Evolutionary conservation across 805 yeast species (phyloP).

Genomic region (Brettanomyces anomalus): DNA sequence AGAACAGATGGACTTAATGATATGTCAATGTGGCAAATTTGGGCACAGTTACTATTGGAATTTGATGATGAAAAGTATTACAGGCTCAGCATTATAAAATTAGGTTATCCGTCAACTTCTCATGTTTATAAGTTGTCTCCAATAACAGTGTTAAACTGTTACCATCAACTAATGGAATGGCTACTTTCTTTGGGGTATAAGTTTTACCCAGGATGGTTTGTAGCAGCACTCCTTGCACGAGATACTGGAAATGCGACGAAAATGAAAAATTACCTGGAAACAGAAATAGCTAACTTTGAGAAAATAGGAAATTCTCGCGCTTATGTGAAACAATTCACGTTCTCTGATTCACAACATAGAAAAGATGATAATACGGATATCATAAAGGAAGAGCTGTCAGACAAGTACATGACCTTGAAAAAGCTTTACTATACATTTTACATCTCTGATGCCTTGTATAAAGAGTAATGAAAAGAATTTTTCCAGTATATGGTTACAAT

Average conservation of each 20-base stretch:
- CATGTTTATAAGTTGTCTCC: not conserved
- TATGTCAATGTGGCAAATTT: slow-evolving; percentile 16
- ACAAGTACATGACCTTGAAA: slow-evolving; percentile 4
- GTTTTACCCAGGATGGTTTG: slow-evolving; percentile 9
- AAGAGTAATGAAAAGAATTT: not conserved
- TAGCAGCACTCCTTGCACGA: slow-evolving; percentile 1
- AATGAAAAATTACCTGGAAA: not conserved
- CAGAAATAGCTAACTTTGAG: not conserved
- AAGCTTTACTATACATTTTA: not conserved
- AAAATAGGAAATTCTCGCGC: not conserved
- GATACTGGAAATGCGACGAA: not conserved
- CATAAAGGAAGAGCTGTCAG: slow-evolving; percentile 10
- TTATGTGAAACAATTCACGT: too few relatives aligned
- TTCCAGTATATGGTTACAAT: too few relatives aligned
- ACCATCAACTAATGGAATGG: slow-evolving; percentile 7
- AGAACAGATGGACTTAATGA: slow-evolving; percentile 11
- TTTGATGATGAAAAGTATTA: slow-evolving; percentile 7
- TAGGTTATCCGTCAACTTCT: not conserved
- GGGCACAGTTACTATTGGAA: slow-evolving; percentile 7
- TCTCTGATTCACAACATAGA: too few relatives aligned
- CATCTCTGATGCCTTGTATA: not conserved
- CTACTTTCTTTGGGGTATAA: slow-evolving; percentile 3
- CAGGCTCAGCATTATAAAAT: slow-evolving; percentile 5
- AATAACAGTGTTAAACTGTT: not conserved
- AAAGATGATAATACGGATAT: too few relatives aligned